Evolutionary conservation across 140 eudicot species (phyloP).

Genomic region (Oenanthe javanica): DNA sequence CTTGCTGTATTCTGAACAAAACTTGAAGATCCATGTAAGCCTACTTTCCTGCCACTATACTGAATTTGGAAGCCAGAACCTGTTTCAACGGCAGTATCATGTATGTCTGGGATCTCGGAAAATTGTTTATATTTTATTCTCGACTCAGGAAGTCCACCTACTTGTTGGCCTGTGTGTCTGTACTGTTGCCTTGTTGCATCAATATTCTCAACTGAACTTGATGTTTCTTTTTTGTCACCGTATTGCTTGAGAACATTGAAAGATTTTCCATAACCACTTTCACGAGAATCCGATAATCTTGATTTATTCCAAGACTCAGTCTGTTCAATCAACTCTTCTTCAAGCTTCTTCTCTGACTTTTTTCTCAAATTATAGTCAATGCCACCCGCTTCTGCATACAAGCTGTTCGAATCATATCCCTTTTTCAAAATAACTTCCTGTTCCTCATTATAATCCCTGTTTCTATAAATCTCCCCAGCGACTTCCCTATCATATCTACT

Average conservation of each 20-base stretch:
- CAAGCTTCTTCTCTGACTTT: slow-evolving; percentile 63
- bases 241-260: slow-evolving; percentile 16
- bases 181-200: slow-evolving; percentile 20
- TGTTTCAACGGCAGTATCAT: slow-evolving; percentile 19
- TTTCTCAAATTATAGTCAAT: slow-evolving; percentile 58
- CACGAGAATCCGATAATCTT: slow-evolving; percentile 15
- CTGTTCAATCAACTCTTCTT: slow-evolving; percentile 30
- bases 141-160: slow-evolving; percentile 24
- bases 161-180: slow-evolving; percentile 18
- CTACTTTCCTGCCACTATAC: slow-evolving; percentile 24
- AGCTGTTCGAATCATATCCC: slow-evolving; percentile 17
- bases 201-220: slow-evolving; percentile 21
- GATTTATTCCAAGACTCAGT: slow-evolving; percentile 18
- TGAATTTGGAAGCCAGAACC: slow-evolving; percentile 25
- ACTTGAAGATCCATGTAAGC: slow-evolving; percentile 16
- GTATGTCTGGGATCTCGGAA: slow-evolving; percentile 14
- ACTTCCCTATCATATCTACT: slow-evolving; percentile 21
- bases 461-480: slow-evolving; percentile 23
- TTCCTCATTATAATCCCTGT: slow-evolving; percentile 23
- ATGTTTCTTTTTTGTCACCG: slow-evolving; percentile 21
- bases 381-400: slow-evolving; percentile 20
- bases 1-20: slow-evolving; percentile 16
- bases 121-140: slow-evolving; percentile 38
- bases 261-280: slow-evolving; percentile 12
- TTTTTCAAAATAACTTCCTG: slow-evolving; percentile 18